Evolutionary conservation across 306 rosid genomes (phyloP).

Genomic region (Acacia confusa): DNA sequence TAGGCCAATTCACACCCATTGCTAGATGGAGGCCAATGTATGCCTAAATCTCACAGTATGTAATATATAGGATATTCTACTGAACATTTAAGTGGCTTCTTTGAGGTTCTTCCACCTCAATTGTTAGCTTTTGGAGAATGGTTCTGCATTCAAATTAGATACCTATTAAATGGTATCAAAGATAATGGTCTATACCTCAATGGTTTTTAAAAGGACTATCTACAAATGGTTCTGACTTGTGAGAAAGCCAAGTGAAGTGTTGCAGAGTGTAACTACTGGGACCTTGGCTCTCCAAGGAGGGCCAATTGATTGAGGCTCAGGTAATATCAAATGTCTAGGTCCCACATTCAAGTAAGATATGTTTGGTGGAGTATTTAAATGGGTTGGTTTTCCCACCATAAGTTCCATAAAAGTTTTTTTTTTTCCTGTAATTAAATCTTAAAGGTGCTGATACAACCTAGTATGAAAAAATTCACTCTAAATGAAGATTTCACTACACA

Average conservation of each 20-base stretch:
- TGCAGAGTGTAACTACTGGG: background rate
- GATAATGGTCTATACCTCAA: background rate
- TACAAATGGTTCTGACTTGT: background rate
- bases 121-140: background rate
- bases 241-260: background rate
- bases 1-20: background rate
- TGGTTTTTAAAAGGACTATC: background rate
- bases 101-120: background rate
- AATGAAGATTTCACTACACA: background rate
- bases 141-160: background rate
- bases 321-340: background rate
- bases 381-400: background rate
- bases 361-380: background rate
- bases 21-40: background rate
- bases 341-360: background rate
- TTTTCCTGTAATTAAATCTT: background rate
- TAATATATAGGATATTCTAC: background rate
- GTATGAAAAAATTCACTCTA: background rate
- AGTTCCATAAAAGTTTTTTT: background rate
- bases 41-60: background rate
- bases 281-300: background rate
- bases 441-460: background rate
- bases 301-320: background rate
- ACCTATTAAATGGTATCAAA: background rate
- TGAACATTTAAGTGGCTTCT: background rate